Conservation (phyloP, 768 basidiomycete genomes). For the Serendipita vermifera region DNA sequence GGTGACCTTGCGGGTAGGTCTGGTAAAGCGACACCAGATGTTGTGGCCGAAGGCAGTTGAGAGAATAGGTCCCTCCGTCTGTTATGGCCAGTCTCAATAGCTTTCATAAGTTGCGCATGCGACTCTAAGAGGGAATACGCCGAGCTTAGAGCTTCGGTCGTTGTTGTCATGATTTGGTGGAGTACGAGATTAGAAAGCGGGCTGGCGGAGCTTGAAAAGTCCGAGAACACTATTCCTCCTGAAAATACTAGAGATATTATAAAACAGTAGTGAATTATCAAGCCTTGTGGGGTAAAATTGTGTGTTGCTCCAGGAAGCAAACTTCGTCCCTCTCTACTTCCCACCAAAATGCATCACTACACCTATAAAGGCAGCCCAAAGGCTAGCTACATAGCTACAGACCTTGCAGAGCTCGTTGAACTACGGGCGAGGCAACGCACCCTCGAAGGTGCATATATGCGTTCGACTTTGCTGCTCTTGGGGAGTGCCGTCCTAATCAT, state of each 20-base stretch:
- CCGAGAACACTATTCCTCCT: too few species aligned
- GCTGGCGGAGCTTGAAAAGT: too few species aligned
- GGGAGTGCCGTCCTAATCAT: constrained; percentile 63
- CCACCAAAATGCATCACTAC: too few species aligned
- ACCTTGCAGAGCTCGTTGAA: constrained; percentile 38
- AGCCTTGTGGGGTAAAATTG: too few species aligned
- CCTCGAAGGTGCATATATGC: constrained; percentile 69
- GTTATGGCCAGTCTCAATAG: background rate
- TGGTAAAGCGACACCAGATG: background rate
- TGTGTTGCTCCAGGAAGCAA: too few species aligned
- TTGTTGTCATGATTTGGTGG: background rate
- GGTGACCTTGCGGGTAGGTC: background rate
- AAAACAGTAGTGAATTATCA: too few species aligned
- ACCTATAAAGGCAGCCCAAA: constrained; percentile 22
- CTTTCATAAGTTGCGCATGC: constrained; percentile 3
- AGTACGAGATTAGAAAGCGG: too few species aligned
- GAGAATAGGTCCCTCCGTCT: background rate
- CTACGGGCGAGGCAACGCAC: constrained; percentile 69
- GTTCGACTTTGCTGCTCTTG: constrained; percentile 60
- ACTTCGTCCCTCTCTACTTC: too few species aligned
- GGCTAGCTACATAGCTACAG: constrained; percentile 24
- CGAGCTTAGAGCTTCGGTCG: background rate
- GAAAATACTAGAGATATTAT: too few species aligned
- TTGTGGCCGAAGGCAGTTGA: background rate
- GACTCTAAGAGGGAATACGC: background rate